Percentiles rank a stretch among this genome's conserved stretches.
These are phyloP conservation scores for Straminergon stramineum DNA, from an alignment of 225 moss, liverwort and hornwort genomes.

Conservation along the genomic window DNA sequence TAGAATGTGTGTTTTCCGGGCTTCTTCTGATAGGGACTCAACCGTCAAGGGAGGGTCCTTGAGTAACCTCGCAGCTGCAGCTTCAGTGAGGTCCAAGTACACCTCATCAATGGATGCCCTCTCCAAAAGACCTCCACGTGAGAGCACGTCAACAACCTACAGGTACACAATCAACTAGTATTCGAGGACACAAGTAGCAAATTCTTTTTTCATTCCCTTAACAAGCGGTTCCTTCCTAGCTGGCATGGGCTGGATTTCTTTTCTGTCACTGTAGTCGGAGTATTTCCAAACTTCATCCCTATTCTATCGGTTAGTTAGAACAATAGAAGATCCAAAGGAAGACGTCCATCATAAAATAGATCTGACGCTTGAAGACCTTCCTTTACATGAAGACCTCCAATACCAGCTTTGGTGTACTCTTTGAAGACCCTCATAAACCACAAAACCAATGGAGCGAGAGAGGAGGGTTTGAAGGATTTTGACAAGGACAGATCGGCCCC, in stretches of 20 bases:
- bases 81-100: constrained; percentile 84
- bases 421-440: not conserved
- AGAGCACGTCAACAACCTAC: constrained; percentile 7
- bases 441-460: not conserved
- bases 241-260: not conserved
- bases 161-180: not conserved
- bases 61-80: constrained; percentile 47
- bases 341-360: not conserved
- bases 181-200: not conserved
- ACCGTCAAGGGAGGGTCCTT: constrained; percentile 25
- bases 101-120: constrained; percentile 95
- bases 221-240: not conserved
- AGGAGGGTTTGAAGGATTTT: not conserved
- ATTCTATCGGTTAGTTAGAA: not conserved
- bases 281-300: not conserved
- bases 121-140: constrained; percentile 70
- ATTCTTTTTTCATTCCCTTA: not conserved
- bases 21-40: constrained; percentile 45
- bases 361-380: not conserved
- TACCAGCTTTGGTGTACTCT: not conserved
- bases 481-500: not conserved
- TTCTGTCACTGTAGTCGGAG: not conserved
- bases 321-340: not conserved
- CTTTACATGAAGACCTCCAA: not conserved
- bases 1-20: constrained; percentile 49